Evolutionary conservation across 139 green algal genomes (phyloP).

Genomic region (Tetratostichococcus sp.): DNA sequence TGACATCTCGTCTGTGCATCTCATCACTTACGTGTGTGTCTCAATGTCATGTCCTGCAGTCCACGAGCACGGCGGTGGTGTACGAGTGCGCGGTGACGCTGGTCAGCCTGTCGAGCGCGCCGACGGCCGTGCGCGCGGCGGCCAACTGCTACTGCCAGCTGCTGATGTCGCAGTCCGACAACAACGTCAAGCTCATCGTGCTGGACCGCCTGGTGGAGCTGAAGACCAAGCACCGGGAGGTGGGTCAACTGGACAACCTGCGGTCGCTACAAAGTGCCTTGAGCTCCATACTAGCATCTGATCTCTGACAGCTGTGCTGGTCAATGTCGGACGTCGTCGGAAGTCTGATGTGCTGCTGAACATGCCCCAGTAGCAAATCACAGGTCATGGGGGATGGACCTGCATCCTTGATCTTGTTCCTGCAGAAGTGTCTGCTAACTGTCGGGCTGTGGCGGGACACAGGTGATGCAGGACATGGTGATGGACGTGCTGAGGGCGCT

Average conservation of each 20-base stretch:
- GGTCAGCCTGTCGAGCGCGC: constrained; percentile 76
- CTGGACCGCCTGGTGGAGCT: constrained; percentile 78
- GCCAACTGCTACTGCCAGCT: constrained; percentile 98
- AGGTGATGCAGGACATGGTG: constrained; percentile 88
- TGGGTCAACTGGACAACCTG: constrained; percentile 46
- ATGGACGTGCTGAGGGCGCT: constrained; percentile 97
- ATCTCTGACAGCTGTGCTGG: too few relatives aligned
- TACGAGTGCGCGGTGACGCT: constrained; percentile 96
- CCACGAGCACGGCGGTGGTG: constrained; percentile 78
- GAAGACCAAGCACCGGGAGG: constrained; percentile 45
- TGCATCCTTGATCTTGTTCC: too few relatives aligned
- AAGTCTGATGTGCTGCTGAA: too few relatives aligned
- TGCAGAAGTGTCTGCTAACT: too few relatives aligned
- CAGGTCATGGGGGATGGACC: too few relatives aligned
- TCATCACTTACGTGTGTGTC: too few relatives aligned
- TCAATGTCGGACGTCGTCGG: too few relatives aligned
- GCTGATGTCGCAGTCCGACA: constrained; percentile 92
- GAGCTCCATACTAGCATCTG: neutral
- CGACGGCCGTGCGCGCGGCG: constrained; percentile 90
- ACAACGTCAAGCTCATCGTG: constrained; percentile 99
- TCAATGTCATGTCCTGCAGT: too few relatives aligned
- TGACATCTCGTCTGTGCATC: too few relatives aligned
- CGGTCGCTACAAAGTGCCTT: neutral
- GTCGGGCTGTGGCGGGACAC: constrained; percentile 7
- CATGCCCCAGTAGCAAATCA: too few relatives aligned